These are phyloP conservation scores for Rachicladosporium sp. DNA, from an alignment of 2,329 filamentous ascomycete species.

Conservation along the genomic window DNA sequence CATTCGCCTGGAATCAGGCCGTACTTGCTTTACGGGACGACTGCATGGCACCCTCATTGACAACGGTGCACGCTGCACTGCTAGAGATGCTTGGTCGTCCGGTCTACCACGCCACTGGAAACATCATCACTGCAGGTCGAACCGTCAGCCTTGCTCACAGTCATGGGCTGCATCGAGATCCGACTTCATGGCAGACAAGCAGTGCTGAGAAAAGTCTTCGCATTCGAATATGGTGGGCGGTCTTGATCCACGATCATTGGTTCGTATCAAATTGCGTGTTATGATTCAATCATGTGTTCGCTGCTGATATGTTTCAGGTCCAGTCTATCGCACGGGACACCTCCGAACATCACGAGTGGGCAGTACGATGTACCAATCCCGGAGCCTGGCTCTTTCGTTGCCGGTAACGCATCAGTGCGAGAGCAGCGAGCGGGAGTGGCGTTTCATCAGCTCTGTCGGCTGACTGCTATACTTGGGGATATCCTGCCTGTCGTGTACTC, in stretches of 20 bases:
- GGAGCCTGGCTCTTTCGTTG: slow-evolving; percentile 27
- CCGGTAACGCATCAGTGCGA: slow-evolving; percentile 28
- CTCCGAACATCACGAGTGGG: slow-evolving; percentile 39
- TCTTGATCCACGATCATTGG: slow-evolving; percentile 46
- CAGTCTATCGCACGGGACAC: slow-evolving; percentile 44
- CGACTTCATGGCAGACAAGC: slow-evolving; percentile 40
- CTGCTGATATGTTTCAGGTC: slow-evolving; percentile 27
- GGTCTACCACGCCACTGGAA: slow-evolving; percentile 30
- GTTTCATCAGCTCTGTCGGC: slow-evolving; percentile 40
- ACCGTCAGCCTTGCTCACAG: slow-evolving; percentile 43
- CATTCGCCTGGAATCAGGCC: slow-evolving; percentile 31
- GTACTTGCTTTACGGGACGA: slow-evolving; percentile 31
- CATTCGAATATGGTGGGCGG: slow-evolving; percentile 45
- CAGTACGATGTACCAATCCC: slow-evolving; percentile 46
- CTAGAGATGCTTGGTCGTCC: slow-evolving; percentile 31
- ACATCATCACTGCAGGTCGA: slow-evolving; percentile 42
- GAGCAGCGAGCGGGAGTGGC: slow-evolving; percentile 30
- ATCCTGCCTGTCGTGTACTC: slow-evolving; percentile 28
- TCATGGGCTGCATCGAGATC: slow-evolving; percentile 44
- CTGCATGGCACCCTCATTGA: slow-evolving; percentile 28
- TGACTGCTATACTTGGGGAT: slow-evolving; percentile 32
- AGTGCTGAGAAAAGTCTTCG: slow-evolving; percentile 39
- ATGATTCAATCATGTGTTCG: neutral
- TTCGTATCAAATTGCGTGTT: slow-evolving; percentile 4
- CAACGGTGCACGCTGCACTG: slow-evolving; percentile 27